These are phyloP conservation scores for Gastrodia elata DNA, from an alignment of 106 monocot genomes.

Conservation along the genomic window DNA sequence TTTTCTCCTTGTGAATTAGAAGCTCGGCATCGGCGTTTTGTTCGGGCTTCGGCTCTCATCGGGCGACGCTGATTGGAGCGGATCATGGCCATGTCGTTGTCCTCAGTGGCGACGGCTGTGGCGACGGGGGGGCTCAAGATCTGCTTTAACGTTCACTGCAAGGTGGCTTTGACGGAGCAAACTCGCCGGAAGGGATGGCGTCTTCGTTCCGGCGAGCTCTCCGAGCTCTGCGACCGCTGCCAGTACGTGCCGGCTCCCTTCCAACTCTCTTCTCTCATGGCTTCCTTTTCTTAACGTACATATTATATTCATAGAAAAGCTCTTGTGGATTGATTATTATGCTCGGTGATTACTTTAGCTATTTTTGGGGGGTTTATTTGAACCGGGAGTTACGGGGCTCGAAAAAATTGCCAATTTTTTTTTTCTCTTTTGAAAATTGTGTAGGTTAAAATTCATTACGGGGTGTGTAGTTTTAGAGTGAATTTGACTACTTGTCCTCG, in stretches of 20 bases:
- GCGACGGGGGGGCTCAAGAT: constrained; percentile 15
- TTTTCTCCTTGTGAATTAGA: not conserved
- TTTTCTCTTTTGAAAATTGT: not conserved
- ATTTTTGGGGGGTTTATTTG: constrained; percentile 5
- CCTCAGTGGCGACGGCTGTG: constrained; percentile 3
- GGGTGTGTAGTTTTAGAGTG: not conserved
- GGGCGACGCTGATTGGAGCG: not conserved
- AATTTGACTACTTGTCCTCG: not conserved
- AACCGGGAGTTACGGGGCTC: not conserved
- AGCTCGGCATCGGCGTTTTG: not conserved
- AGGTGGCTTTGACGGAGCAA: constrained; percentile 35
- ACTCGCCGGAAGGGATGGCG: constrained; percentile 37
- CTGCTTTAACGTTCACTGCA: constrained; percentile 54
- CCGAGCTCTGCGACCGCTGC: constrained; percentile 65
- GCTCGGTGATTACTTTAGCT: not conserved
- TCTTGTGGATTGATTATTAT: not conserved
- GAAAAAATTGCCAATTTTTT: not conserved
- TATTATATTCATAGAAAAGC: not conserved
- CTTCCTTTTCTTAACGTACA: not conserved
- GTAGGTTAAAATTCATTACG: not conserved
- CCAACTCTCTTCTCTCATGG: not conserved
- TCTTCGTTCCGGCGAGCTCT: constrained; percentile 36
- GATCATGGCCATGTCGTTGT: constrained; percentile 10
- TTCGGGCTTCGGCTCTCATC: not conserved
- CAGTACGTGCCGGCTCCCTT: constrained; percentile 14